Conservation (phyloP, 2,329 filamentous ascomycete genomes). For the Monosporascus sp. region DNA sequence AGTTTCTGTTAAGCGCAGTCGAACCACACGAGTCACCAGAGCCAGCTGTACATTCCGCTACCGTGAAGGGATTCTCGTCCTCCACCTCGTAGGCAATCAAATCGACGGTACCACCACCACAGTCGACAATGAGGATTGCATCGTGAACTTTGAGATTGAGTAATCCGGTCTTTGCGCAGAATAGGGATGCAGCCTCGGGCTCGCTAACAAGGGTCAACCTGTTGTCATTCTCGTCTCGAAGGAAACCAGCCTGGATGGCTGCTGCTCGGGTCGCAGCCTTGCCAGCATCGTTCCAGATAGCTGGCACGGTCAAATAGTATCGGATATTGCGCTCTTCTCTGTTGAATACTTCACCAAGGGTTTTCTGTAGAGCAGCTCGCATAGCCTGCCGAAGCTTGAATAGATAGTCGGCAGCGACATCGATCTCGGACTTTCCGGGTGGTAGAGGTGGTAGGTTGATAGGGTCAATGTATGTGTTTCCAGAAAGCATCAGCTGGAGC, state of each 20-base stretch:
- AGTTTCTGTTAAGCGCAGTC: conserved; percentile 96
- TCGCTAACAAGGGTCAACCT: conserved; percentile 90
- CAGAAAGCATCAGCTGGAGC: conserved; percentile 95
- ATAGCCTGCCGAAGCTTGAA: conserved; percentile 98
- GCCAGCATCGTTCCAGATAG: conserved; percentile 98
- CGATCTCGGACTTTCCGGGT: conserved; percentile 96
- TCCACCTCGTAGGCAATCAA: conserved; percentile 98
- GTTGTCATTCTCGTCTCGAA: conserved; percentile 97
- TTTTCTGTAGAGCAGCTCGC: conserved; percentile 93
- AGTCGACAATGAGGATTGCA: conserved; percentile 96
- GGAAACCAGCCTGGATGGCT: conserved; percentile 93
- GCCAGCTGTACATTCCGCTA: conserved; percentile 93
- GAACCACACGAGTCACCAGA: conserved; percentile 97
- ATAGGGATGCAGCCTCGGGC: conserved; percentile 93
- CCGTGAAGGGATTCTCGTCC: conserved; percentile 93
- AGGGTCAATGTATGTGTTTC: conserved; percentile 98
- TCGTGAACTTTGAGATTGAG: conserved; percentile 97
- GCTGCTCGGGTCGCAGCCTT: conserved; percentile 95
- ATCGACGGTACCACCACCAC: conserved; percentile 96
- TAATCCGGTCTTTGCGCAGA: conserved; percentile 94
- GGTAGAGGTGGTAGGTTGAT: conserved; percentile 97
- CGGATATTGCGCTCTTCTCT: conserved; percentile 96
- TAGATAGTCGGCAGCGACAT: conserved; percentile 97
- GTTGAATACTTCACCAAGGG: conserved; percentile 94
- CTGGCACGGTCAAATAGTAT: conserved; percentile 97